These are phyloP conservation scores for Ophiostoma angusticollis DNA, from an alignment of 2,329 filamentous ascomycete genomes.

Conservation along the genomic window DNA sequence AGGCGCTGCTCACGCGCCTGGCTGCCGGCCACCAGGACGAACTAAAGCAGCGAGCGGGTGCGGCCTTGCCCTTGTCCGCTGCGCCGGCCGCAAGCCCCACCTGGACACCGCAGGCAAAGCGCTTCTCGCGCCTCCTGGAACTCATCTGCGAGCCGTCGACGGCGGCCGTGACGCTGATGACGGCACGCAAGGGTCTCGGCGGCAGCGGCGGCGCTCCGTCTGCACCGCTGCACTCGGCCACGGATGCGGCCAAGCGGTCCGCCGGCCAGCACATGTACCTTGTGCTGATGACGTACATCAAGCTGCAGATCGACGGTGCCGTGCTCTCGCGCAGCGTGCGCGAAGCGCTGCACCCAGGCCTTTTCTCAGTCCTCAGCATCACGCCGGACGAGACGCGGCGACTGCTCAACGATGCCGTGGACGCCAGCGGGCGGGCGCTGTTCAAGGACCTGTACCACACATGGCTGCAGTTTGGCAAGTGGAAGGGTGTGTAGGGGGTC, in stretches of 20 bases:
- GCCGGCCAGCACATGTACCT: constrained; percentile 51
- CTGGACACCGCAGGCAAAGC: constrained; percentile 32
- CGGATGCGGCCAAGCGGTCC: constrained; percentile 46
- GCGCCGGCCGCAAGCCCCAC: constrained; percentile 20
- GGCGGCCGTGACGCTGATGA: constrained; percentile 33
- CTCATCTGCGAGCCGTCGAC: constrained; percentile 41
- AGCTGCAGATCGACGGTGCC: constrained; percentile 41
- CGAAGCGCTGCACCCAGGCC: constrained; percentile 42
- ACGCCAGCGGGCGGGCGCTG: constrained; percentile 45
- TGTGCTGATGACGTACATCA: constrained; percentile 45
- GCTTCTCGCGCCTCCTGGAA: constrained; percentile 22
- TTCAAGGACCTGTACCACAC: constrained; percentile 45
- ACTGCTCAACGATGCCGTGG: constrained; percentile 47
- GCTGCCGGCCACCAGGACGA: constrained; percentile 26
- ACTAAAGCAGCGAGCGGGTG: constrained; percentile 11
- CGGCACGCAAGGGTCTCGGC: background rate
- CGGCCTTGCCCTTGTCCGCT: constrained; percentile 16
- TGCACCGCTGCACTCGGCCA: constrained; percentile 41
- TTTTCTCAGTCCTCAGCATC: constrained; percentile 47
- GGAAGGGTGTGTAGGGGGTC: constrained; percentile 42
- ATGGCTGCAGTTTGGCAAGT: constrained; percentile 52
- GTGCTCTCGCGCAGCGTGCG: constrained; percentile 36
- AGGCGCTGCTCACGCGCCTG: constrained; percentile 42
- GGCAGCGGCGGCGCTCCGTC: background rate
- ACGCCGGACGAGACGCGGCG: constrained; percentile 41